Evolutionary conservation across 2,329 filamentous ascomycete species (phyloP).

Genomic region (Hymenotorrendiella dingleyae): DNA sequence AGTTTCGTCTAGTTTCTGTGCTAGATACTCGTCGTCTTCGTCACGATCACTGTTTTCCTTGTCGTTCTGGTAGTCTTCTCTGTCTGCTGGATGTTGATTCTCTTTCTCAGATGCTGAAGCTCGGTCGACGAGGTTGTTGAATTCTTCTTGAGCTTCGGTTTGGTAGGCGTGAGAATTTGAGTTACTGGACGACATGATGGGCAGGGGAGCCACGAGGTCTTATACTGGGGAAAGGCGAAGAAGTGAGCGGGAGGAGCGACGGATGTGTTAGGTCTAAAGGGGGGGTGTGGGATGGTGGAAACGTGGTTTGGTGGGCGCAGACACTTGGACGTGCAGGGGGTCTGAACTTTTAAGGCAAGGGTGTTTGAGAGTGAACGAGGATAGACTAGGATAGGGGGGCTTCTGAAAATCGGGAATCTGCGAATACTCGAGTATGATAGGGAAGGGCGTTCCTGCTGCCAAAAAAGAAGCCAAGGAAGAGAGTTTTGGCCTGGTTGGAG

Average conservation of each 20-base stretch:
- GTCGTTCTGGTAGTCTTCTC: constrained; percentile 45
- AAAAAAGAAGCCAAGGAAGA: too few relatives aligned
- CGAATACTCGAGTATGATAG: too few relatives aligned
- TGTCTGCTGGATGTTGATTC: constrained; percentile 48
- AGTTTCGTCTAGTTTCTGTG: constrained; percentile 50
- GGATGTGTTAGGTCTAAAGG: neutral
- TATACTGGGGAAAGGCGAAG: constrained; percentile 12
- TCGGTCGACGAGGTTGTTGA: constrained; percentile 55
- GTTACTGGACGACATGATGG: constrained; percentile 27
- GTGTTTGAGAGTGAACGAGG: too few relatives aligned
- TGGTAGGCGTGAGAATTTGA: constrained; percentile 15
- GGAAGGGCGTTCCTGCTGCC: too few relatives aligned
- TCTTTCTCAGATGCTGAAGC: constrained; percentile 34
- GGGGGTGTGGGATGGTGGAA: constrained; percentile 6
- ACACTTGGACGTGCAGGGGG: too few relatives aligned
- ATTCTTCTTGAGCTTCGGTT: constrained; percentile 61
- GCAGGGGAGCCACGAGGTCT: constrained; percentile 17
- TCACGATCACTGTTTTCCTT: constrained; percentile 50
- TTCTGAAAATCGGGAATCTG: too few relatives aligned
- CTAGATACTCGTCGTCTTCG: constrained; percentile 35
- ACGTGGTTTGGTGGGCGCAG: too few relatives aligned
- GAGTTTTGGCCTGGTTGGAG: too few relatives aligned
- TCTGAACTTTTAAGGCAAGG: too few relatives aligned
- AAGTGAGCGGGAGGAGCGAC: constrained; percentile 1
- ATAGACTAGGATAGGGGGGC: too few relatives aligned